Evolutionary conservation across 108 stramenopile genomes (phyloP).

Genomic region (Cyclotella cryptica): DNA sequence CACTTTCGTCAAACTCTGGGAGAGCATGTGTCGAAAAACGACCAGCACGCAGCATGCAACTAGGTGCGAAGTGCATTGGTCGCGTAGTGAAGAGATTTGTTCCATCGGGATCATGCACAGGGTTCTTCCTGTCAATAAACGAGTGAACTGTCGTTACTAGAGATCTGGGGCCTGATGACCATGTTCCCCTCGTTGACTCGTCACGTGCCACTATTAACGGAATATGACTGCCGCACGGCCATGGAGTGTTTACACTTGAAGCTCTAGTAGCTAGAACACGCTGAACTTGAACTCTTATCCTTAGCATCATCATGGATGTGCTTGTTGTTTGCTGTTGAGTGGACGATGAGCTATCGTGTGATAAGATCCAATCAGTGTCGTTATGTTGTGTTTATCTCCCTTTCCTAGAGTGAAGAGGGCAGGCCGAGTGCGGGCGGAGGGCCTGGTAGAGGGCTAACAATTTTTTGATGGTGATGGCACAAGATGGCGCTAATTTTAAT

Average conservation of each 20-base stretch:
- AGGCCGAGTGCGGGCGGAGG: too few species aligned
- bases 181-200: too few species aligned
- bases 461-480: too few species aligned
- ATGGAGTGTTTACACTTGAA: neutral
- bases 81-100: neutral
- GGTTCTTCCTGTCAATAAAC: neutral
- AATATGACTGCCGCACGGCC: neutral
- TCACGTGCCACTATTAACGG: neutral
- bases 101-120: neutral
- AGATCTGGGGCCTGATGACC: too few species aligned
- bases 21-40: neutral
- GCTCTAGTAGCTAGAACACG: neutral
- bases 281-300: neutral
- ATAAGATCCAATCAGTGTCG: too few species aligned
- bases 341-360: too few species aligned
- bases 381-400: too few species aligned
- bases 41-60: neutral
- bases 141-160: neutral
- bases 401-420: too few species aligned
- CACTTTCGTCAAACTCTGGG: neutral
- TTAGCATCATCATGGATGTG: neutral
- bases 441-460: too few species aligned
- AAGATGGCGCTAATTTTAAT: too few species aligned
- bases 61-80: neutral
- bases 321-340: neutral